These are phyloP conservation scores for Cynanchum wilfordii DNA, from an alignment of 257 asterid genomes.

Conservation along the genomic window DNA sequence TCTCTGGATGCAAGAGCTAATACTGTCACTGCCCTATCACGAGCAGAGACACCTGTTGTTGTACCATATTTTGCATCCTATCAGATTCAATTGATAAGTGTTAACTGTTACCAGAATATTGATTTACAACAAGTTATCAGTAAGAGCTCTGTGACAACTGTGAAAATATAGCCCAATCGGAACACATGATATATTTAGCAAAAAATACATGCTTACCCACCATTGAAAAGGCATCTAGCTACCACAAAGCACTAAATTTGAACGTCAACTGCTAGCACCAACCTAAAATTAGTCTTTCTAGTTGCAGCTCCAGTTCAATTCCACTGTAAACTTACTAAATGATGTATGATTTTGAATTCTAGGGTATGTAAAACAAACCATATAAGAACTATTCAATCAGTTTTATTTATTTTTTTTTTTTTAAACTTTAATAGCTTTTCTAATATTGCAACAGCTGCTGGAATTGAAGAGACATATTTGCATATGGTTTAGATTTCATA, in stretches of 20 bases:
- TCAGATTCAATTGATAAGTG: slow-evolving; percentile 4
- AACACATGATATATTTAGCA: not conserved
- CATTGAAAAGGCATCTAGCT: not conserved
- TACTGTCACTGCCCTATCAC: slow-evolving; percentile 21
- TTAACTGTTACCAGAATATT: not conserved
- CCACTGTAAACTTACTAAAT: not conserved
- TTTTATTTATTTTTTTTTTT: no score
- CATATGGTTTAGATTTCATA: not conserved
- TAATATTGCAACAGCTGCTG: not conserved
- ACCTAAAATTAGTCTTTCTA: not conserved
- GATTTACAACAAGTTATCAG: not conserved
- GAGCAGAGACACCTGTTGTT: slow-evolving; percentile 29
- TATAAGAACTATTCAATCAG: not conserved
- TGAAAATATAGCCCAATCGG: not conserved
- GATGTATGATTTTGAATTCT: not conserved
- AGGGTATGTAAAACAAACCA: not conserved
- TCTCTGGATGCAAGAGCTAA: slow-evolving; percentile 24
- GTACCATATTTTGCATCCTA: slow-evolving; percentile 33
- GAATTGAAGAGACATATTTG: not conserved
- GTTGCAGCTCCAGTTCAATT: not conserved
- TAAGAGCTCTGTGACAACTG: not conserved
- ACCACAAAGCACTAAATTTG: not conserved
- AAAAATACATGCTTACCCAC: not conserved
- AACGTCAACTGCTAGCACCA: not conserved
- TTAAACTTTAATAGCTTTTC: not conserved